Evolutionary conservation across 116 monocot species (phyloP).

Genomic region (Papilionanthe hybrid): DNA sequence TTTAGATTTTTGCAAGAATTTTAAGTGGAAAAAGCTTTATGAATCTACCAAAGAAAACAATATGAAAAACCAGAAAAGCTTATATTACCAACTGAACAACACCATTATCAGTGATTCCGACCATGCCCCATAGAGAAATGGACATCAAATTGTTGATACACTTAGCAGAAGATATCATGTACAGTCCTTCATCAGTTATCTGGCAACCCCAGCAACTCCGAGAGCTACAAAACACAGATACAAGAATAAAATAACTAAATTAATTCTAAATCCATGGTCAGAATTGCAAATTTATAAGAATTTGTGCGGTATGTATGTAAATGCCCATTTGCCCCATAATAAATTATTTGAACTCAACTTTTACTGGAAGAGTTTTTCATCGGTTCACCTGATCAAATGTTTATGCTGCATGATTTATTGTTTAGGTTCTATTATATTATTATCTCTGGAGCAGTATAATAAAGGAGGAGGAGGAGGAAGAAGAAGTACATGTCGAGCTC

Average conservation of each 20-base stretch:
- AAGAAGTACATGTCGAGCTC: conserved; percentile 75
- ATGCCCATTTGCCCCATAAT: no score
- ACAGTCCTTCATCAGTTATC: conserved; percentile 75
- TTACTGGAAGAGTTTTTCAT: no score
- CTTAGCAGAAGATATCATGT: conserved; percentile 59
- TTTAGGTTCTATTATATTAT: no score
- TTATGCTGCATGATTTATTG: no score
- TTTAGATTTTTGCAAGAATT: no score
- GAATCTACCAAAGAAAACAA: not conserved
- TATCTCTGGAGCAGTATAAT: no score
- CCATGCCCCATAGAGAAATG: conserved; percentile 96
- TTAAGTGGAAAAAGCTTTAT: not conserved
- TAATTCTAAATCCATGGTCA: no score
- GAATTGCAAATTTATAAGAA: no score
- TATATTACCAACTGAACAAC: conserved; percentile 70
- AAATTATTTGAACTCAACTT: no score
- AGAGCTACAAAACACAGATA: conserved; percentile 41
- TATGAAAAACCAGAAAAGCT: conserved; percentile 3
- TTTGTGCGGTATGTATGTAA: no score
- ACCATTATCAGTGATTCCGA: conserved; percentile 79
- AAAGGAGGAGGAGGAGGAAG: not conserved
- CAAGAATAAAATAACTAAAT: not conserved
- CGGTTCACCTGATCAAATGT: no score
- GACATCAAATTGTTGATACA: conserved; percentile 61
- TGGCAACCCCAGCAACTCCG: conserved; percentile 72